These are phyloP conservation scores for Earliella scabrosa DNA, from an alignment of 1,284 basidiomycete species.

Conservation along the genomic window DNA sequence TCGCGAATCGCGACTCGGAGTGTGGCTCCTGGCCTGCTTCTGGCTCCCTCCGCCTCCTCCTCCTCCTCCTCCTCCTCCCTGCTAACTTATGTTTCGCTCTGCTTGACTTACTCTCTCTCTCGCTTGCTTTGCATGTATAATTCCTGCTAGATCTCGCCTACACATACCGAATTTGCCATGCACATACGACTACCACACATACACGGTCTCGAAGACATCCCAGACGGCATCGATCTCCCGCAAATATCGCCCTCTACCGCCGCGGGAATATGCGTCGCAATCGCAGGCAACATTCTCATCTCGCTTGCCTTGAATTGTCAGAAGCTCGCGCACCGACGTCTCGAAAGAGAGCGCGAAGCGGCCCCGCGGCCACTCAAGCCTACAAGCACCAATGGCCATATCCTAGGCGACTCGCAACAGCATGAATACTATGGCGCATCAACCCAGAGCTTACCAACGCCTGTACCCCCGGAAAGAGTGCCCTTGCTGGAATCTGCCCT, in stretches of 20 bases:
- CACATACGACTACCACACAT: conserved; percentile 12
- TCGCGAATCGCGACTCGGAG: too few species aligned
- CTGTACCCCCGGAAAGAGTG: conserved; percentile 26
- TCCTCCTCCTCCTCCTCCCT: too few species aligned
- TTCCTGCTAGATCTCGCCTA: neutral
- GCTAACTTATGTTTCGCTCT: conserved; percentile 11
- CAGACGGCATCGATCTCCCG: conserved; percentile 49
- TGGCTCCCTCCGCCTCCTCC: neutral
- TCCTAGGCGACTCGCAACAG: neutral
- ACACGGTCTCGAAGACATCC: conserved; percentile 25
- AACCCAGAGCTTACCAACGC: conserved; percentile 6
- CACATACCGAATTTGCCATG: conserved; percentile 14
- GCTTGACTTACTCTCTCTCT: too few species aligned
- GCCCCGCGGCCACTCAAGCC: conserved; percentile 17
- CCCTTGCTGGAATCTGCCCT: conserved; percentile 16
- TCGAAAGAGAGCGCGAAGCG: conserved; percentile 48
- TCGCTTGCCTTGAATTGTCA: conserved; percentile 90
- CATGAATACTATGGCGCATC: neutral
- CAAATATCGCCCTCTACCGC: conserved; percentile 60
- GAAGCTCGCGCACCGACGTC: conserved; percentile 86
- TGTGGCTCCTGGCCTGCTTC: neutral
- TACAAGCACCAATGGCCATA: neutral
- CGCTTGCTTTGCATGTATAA: neutral
- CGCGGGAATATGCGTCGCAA: conserved; percentile 85
- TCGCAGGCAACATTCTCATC: conserved; percentile 88